Percentiles rank a stretch among this genome's conserved stretches.
Evolutionary conservation across 2,329 filamentous ascomycete species (phyloP).

Genomic region (Bipolaris sorokiniana): DNA sequence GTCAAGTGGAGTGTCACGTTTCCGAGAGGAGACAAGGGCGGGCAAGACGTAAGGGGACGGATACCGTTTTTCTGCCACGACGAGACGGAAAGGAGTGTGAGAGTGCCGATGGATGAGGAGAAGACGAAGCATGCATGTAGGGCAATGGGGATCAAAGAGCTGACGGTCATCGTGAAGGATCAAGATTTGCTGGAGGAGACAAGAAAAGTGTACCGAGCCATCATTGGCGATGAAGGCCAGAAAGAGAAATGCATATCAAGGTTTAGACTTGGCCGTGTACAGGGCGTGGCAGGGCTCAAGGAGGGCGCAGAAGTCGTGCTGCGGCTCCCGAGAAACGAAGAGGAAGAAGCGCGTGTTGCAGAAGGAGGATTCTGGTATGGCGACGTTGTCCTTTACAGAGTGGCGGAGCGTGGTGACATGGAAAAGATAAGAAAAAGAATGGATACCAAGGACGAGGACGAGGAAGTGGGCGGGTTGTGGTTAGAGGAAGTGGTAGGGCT

Average conservation of each 20-base stretch:
- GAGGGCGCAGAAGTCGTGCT: constrained; percentile 28
- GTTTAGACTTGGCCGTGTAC: constrained; percentile 26
- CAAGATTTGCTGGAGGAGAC: constrained; percentile 21
- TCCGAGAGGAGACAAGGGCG: constrained; percentile 49
- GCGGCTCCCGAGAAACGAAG: constrained; percentile 25
- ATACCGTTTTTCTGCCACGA: constrained; percentile 69
- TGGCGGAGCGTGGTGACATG: constrained; percentile 11
- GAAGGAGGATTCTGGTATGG: constrained; percentile 36
- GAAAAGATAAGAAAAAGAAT: constrained; percentile 19
- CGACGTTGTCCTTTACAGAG: constrained; percentile 31
- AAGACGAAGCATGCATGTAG: constrained; percentile 59
- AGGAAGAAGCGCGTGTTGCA: constrained; percentile 23
- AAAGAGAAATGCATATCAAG: constrained; percentile 2
- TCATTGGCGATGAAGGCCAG: constrained; percentile 21
- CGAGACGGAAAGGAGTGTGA: constrained; percentile 60
- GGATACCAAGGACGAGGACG: constrained; percentile 18
- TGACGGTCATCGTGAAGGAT: constrained; percentile 37
- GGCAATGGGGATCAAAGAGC: constrained; percentile 53
- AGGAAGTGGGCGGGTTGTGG: constrained; percentile 32
- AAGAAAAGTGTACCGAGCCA: constrained; percentile 14
- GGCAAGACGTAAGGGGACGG: constrained; percentile 51
- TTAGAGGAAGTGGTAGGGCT: constrained; percentile 28
- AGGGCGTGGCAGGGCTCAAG: constrained; percentile 17
- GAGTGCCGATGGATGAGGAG: constrained; percentile 58
- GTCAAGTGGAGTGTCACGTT: constrained; percentile 67